These are phyloP conservation scores for Suhomyces ambrosiae DNA, from an alignment of 1,139 yeast species.

Conservation along the genomic window DNA sequence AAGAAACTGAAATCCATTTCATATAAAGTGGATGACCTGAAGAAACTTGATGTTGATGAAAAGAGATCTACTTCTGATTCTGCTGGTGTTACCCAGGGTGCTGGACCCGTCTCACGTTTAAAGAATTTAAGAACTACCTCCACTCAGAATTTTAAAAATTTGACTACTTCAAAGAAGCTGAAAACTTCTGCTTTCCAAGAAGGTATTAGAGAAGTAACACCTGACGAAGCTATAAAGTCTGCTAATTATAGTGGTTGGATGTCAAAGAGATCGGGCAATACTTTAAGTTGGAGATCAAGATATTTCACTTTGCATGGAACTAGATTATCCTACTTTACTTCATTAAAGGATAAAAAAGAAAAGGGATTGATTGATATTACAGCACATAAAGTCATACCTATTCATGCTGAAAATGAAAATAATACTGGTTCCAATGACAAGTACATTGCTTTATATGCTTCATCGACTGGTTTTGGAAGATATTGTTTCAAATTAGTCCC, in stretches of 20 bases:
- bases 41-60: slow-evolving; percentile 26
- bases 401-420: slow-evolving; percentile 53
- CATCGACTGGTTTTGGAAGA: slow-evolving; percentile 89
- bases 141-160: slow-evolving; percentile 46
- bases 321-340: slow-evolving; percentile 81
- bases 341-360: slow-evolving; percentile 79
- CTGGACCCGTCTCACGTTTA: slow-evolving; percentile 30
- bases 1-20: slow-evolving; percentile 36
- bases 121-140: slow-evolving; percentile 47
- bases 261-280: slow-evolving; percentile 82
- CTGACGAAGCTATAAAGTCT: slow-evolving; percentile 73
- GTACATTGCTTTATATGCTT: slow-evolving; percentile 83
- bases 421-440: slow-evolving; percentile 70
- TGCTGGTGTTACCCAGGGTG: slow-evolving; percentile 14
- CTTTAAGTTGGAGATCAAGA: slow-evolving; percentile 90
- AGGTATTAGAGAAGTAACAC: slow-evolving; percentile 77
- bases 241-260: slow-evolving; percentile 92
- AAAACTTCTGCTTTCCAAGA: slow-evolving; percentile 91
- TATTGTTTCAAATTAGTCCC: slow-evolving; percentile 92
- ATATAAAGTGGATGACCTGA: slow-evolving; percentile 19
- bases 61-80: slow-evolving; percentile 39
- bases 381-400: slow-evolving; percentile 82
- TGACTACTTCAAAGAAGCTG: slow-evolving; percentile 53
- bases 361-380: slow-evolving; percentile 94
- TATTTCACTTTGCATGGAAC: slow-evolving; percentile 92